Percentiles rank a stretch among this genome's conserved stretches.
phyloP scores from a whole-genome alignment of 805 yeast species.

The Wickerhamomyces chaumierensis region DNA sequence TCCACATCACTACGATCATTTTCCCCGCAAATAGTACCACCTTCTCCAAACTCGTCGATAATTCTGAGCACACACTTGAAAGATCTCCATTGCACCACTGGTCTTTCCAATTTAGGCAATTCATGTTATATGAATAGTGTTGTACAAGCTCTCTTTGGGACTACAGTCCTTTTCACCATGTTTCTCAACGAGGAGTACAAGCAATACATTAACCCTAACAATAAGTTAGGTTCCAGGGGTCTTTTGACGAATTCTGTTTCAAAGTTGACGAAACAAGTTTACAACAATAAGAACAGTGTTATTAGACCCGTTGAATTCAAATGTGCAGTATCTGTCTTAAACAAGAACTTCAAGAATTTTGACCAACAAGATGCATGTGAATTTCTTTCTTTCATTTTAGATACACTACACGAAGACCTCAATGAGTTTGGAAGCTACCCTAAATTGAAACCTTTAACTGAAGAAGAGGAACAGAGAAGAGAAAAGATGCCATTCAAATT shows the following conservation, averaged over 20 bases:
- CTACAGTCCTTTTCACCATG: constrained; percentile 50
- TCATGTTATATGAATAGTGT: constrained; percentile 90
- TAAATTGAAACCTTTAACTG: constrained; percentile 46
- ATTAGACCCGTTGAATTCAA: constrained; percentile 58
- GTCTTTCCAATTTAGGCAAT: constrained; percentile 75
- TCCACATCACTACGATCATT: constrained; percentile 1
- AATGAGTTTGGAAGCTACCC: constrained; percentile 52
- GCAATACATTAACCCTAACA: constrained; percentile 59
- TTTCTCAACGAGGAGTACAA: constrained; percentile 52
- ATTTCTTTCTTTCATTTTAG: constrained; percentile 63
- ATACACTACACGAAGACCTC: constrained; percentile 73
- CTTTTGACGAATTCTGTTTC: constrained; percentile 61
- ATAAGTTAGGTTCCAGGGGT: constrained; percentile 75
- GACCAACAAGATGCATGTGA: constrained; percentile 87
- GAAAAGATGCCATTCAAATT: constrained; percentile 66
- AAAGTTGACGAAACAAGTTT: constrained; percentile 43
- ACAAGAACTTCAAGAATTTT: constrained; percentile 48
- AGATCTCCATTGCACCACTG: constrained; percentile 38
- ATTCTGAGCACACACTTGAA: not conserved
- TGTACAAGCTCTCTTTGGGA: constrained; percentile 75
- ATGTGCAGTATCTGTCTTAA: constrained; percentile 53
- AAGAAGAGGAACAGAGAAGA: constrained; percentile 60
- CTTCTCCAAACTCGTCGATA: no score
- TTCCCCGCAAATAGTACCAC: not conserved
- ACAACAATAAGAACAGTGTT: constrained; percentile 30